A percentile compares a stretch with the other conserved stretches of the same genome.
Conservation (phyloP, 345 rosid species). For the Nasturtium officinale region DNA sequence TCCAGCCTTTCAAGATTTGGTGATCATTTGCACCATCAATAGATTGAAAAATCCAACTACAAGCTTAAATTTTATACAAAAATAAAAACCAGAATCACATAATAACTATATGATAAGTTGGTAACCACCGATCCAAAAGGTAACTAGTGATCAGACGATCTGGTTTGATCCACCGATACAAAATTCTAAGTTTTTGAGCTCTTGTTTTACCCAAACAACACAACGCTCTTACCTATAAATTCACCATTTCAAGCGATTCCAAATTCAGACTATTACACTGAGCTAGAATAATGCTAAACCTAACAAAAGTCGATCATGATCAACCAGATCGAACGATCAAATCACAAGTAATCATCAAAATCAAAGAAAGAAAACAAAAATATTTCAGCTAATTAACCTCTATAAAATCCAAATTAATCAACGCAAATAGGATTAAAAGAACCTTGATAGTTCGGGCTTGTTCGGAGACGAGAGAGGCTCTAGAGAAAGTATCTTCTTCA, state of each 20-base stretch:
- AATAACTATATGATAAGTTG: neutral
- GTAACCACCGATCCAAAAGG: neutral
- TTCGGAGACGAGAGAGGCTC: conserved; percentile 87
- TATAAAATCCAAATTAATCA: neutral
- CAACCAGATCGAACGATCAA: conserved; percentile 28
- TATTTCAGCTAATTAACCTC: neutral
- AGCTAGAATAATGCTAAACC: conserved; percentile 6
- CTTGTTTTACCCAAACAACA: neutral
- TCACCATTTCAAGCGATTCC: neutral
- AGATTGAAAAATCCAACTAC: conserved; percentile 3
- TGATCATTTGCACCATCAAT: conserved; percentile 12
- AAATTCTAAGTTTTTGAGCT: neutral
- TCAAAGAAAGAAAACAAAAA: neutral
- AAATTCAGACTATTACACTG: neutral
- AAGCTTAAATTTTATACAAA: neutral
- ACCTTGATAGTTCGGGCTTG: conserved; percentile 96
- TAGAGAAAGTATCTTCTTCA: conserved; percentile 80
- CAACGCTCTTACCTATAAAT: neutral
- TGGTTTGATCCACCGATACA: neutral
- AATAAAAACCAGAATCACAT: neutral
- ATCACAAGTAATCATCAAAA: conserved; percentile 3
- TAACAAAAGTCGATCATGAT: neutral
- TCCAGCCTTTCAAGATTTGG: conserved; percentile 19
- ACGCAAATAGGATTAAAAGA: neutral
- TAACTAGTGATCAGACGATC: neutral